These are phyloP conservation scores for Ceratocystis cubensis DNA, from an alignment of 2,329 filamentous ascomycete species.

Conservation along the genomic window DNA sequence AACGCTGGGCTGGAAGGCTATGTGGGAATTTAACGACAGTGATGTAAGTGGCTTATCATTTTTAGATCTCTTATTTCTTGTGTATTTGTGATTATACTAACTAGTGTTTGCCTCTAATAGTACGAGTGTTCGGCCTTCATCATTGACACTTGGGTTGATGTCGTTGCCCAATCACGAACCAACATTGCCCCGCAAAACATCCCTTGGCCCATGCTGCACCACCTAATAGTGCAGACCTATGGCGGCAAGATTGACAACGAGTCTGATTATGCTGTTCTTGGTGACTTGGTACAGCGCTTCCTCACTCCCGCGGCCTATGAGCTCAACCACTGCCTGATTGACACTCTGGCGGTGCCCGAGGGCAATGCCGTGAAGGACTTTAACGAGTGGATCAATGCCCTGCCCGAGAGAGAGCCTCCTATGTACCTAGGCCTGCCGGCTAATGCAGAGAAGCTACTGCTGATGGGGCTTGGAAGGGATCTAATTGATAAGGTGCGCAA, in stretches of 20 bases:
- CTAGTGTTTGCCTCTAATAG: constrained; percentile 26
- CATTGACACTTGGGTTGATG: constrained; percentile 87
- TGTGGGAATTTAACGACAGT: constrained; percentile 99
- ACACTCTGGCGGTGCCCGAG: constrained; percentile 61
- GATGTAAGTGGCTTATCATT: constrained; percentile 56
- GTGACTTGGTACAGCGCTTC: constrained; percentile 59
- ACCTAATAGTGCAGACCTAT: constrained; percentile 84
- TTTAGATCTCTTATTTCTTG: background rate
- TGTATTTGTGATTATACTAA: background rate
- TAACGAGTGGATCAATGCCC: constrained; percentile 74
- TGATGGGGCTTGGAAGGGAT: constrained; percentile 75
- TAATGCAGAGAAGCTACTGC: constrained; percentile 88
- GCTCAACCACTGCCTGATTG: constrained; percentile 78
- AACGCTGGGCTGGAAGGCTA: constrained; percentile 89
- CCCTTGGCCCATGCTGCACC: constrained; percentile 91
- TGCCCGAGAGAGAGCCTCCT: constrained; percentile 91
- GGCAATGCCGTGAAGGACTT: constrained; percentile 79
- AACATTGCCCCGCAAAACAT: constrained; percentile 91
- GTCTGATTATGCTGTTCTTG: constrained; percentile 64
- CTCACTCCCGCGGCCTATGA: constrained; percentile 86
- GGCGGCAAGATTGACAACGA: constrained; percentile 95
- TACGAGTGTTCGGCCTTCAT: constrained; percentile 97
- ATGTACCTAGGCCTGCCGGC: constrained; percentile 88
- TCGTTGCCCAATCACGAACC: constrained; percentile 67
- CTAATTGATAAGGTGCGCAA: constrained; percentile 75